Evolutionary conservation across 371 early-diverging fungal species (phyloP).

Genomic region (Dentiscutata heterogama): DNA sequence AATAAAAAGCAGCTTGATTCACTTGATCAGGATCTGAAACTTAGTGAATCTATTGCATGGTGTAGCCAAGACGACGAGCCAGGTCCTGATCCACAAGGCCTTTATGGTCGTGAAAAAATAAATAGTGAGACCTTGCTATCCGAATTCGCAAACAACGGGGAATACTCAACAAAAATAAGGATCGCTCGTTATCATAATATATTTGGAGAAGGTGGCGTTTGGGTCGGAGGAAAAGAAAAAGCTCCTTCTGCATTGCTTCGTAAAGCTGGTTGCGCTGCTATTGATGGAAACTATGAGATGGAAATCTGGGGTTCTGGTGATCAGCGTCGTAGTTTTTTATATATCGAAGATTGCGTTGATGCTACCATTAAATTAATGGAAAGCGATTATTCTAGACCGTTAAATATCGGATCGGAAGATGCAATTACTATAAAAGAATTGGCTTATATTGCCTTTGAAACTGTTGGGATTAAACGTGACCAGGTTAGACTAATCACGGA

Average conservation of each 20-base stretch:
- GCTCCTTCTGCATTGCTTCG: background rate
- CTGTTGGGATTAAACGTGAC: background rate
- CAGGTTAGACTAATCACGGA: background rate
- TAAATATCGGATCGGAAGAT: background rate
- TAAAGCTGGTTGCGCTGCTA: background rate
- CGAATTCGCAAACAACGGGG: no score
- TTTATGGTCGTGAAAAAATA: background rate
- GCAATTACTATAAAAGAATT: background rate
- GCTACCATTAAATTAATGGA: background rate
- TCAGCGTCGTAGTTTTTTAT: background rate
- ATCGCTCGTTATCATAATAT: background rate
- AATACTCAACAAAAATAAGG: background rate
- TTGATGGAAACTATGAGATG: background rate
- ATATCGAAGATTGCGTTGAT: background rate
- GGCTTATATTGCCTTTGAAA: background rate
- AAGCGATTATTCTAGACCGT: background rate
- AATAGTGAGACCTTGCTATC: background rate
- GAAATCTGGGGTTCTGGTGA: background rate
- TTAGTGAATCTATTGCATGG: no score
- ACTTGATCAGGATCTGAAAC: background rate
- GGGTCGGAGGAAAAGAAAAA: background rate
- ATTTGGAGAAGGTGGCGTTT: background rate
- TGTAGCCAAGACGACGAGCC: background rate
- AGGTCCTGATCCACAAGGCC: background rate
- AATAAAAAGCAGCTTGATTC: background rate